A percentile compares a stretch with the other conserved stretches of the same genome.
Conservation (phyloP, 306 rosid genomes). For the Comarum palustre region DNA sequence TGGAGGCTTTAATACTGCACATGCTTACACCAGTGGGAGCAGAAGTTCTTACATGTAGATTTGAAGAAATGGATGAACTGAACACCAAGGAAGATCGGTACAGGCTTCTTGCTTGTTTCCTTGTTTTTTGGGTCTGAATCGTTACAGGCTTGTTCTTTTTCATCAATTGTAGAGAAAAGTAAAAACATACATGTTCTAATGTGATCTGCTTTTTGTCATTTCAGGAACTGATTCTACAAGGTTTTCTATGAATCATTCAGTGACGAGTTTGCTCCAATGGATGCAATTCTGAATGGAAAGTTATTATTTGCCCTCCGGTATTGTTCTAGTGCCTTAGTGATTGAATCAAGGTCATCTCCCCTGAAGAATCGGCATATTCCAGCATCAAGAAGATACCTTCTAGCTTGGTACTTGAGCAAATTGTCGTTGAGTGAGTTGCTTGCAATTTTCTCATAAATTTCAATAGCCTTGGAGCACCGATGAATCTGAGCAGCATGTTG, state of each 20-base stretch:
- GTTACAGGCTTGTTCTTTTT: slow-evolving; percentile 41
- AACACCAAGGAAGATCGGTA: slow-evolving; percentile 69
- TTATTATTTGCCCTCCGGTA: slow-evolving; percentile 82
- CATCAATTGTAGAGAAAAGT: slow-evolving; percentile 23
- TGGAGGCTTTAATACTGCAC: slow-evolving; percentile 86
- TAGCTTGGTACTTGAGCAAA: slow-evolving; percentile 74
- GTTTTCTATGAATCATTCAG: slow-evolving; percentile 81
- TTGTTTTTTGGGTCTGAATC: slow-evolving; percentile 9
- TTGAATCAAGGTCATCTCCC: slow-evolving; percentile 50
- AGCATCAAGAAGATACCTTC: slow-evolving; percentile 77
- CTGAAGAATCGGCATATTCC: slow-evolving; percentile 77
- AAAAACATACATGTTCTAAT: slow-evolving; percentile 20
- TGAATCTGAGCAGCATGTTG: slow-evolving; percentile 71
- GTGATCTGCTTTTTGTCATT: slow-evolving; percentile 16
- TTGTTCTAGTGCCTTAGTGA: slow-evolving; percentile 32
- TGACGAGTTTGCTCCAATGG: slow-evolving; percentile 81
- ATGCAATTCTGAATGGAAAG: slow-evolving; percentile 77
- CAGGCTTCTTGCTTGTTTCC: slow-evolving; percentile 4
- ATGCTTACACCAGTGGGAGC: slow-evolving; percentile 83
- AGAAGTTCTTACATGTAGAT: slow-evolving; percentile 82
- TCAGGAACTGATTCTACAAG: slow-evolving; percentile 66
- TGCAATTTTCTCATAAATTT: slow-evolving; percentile 69
- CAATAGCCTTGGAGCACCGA: slow-evolving; percentile 61
- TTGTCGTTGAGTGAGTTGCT: slow-evolving; percentile 56
- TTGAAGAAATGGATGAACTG: slow-evolving; percentile 80